Percentiles rank a stretch among this genome's conserved stretches.
Conservation (phyloP, 805 yeast species). For the Starmerella cellae region DNA sequence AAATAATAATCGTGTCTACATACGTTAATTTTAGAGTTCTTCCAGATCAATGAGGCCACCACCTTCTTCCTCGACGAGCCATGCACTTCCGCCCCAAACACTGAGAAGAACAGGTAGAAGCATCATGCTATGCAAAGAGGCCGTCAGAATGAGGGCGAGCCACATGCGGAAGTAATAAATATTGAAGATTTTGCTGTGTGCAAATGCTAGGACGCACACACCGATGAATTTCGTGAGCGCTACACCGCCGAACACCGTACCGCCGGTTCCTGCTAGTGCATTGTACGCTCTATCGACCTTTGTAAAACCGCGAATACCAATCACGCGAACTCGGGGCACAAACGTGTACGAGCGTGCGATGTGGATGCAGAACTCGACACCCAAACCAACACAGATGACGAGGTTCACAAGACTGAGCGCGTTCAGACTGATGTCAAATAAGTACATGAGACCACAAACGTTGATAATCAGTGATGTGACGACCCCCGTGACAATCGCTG, state of each 20-base stretch:
- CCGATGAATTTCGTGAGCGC: constrained; percentile 84
- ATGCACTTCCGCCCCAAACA: constrained; percentile 47
- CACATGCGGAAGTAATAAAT: constrained; percentile 92
- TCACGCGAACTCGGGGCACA: constrained; percentile 28
- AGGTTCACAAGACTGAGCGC: constrained; percentile 84
- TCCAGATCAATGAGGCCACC: constrained; percentile 22
- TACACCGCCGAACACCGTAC: constrained; percentile 81
- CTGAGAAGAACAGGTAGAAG: constrained; percentile 66
- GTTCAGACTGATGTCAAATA: constrained; percentile 65
- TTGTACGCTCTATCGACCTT: constrained; percentile 33
- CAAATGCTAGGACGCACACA: constrained; percentile 71
- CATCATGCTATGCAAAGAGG: constrained; percentile 64
- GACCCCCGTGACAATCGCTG: constrained; percentile 42
- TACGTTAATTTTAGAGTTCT: too few relatives aligned
- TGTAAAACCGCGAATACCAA: constrained; percentile 24
- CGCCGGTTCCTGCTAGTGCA: constrained; percentile 70
- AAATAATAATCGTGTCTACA: too few relatives aligned
- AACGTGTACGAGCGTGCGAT: constrained; percentile 63
- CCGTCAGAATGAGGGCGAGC: constrained; percentile 63
- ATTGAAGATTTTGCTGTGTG: constrained; percentile 76
- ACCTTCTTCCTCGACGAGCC: constrained; percentile 29
- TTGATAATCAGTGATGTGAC: constrained; percentile 54
- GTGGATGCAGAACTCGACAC: constrained; percentile 88
- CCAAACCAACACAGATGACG: constrained; percentile 82
- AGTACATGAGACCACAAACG: constrained; percentile 67